Evolutionary conservation across 2,329 filamentous ascomycete species (phyloP), one percentile per base, ranked within the genome.

Genomic region (Onygena corvina): DNA sequence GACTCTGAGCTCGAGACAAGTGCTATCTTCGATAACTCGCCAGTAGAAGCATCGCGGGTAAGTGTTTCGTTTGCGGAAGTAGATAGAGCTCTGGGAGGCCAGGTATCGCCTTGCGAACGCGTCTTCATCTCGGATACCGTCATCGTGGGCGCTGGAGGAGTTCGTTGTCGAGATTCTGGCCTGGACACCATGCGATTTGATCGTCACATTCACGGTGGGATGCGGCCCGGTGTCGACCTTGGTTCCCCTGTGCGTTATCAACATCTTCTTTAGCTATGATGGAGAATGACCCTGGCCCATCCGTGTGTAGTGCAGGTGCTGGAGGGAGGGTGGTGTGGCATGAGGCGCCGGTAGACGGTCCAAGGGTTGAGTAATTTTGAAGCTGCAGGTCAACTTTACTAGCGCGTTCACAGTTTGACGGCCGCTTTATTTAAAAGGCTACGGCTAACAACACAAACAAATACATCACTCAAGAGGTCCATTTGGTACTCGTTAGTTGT

Each of bases 31-130:
- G 53, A 95, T 70, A 33, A 96, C 76, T 58, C 90, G 80, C 92
- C 92, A 98, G 44, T 94, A 75, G 62, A 96, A 93, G 66, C 80
- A 86, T 61, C 85, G 81, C 33, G 92, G 92, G 55, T 83, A 81
- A 55, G 77, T 73, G 60, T 84, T 79, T 64, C 83, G 77, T 64
- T 78, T 77, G 49, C 92, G 81, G 66, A 94, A 88, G 70, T 86
- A 94, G 50, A 96, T 76, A 2, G 86, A 87, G 23, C 86, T 83
- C 27, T 88, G 79, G 1, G 75, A 81, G 21, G 90, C 86, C 48
- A 95, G 71, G 61, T 85, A 79, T 54, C 78, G 81, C 52, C 76
- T 72, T 56, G 81, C 79, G 61, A 93, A 94, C 7, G 76, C 71
- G n/a, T 68, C 65, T 53, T 69, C 66, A 56, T 89, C 85, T 60